These are phyloP conservation scores for cucumber (Cucumis sativus) DNA, from an alignment of 306 rosid genomes.

Conservation along the genomic window Cucumber_9930_V3 NC_026658.2:4387001-4387500, in stretches of 20 bases:
- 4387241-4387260: not conserved
- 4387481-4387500: conserved; percentile 74
- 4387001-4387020: conserved; percentile 31
- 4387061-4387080: conserved; percentile 57
- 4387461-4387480: conserved; percentile 47
- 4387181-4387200: not conserved
- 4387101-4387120: not conserved
- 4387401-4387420: conserved; percentile 65
- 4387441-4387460: conserved; percentile 60
- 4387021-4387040: conserved; percentile 35
- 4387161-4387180: not conserved
- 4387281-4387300: not conserved
- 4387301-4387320: not conserved
- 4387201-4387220: not conserved
- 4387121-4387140: not conserved
- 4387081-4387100: conserved; percentile 20
- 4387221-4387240: not conserved
- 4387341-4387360: conserved; percentile 52
- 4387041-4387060: conserved; percentile 32
- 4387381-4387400: conserved; percentile 65
- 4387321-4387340: conserved; percentile 17
- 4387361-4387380: conserved; percentile 50
- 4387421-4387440: conserved; percentile 67
- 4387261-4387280: not conserved
- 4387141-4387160: not conserved